phyloP scores from a whole-genome alignment of 176 grass and related monocot genomes.

The Echinochloa phyllopogon region DNA sequence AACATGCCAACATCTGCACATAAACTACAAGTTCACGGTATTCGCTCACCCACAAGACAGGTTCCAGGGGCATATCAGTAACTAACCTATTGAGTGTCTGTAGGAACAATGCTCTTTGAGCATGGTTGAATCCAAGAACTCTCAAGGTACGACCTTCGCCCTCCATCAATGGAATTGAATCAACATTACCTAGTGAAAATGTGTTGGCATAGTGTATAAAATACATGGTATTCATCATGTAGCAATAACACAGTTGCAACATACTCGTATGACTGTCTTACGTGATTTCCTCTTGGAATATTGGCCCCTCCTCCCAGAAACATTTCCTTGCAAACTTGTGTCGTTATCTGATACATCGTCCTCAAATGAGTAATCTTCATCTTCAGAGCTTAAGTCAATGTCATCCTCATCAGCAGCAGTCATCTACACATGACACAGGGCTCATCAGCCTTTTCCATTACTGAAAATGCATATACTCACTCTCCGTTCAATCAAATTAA shows the following conservation, averaged over 20 bases:
- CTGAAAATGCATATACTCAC: slow-evolving; percentile 38
- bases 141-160: slow-evolving; percentile 79
- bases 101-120: slow-evolving; percentile 75
- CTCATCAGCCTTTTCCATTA: slow-evolving; percentile 14
- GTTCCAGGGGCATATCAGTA: slow-evolving; percentile 15
- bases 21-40: slow-evolving; percentile 3
- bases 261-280: slow-evolving; percentile 50
- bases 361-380: slow-evolving; percentile 90
- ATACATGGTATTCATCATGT: slow-evolving; percentile 34
- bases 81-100: slow-evolving; percentile 90
- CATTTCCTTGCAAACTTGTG: slow-evolving; percentile 57
- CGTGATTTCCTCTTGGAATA: slow-evolving; percentile 90
- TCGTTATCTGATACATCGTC: slow-evolving; percentile 90
- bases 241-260: slow-evolving; percentile 17
- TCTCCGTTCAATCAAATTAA: not conserved
- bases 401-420: slow-evolving; percentile 85
- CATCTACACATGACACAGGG: slow-evolving; percentile 66
- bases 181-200: slow-evolving; percentile 60
- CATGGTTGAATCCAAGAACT: slow-evolving; percentile 91
- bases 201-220: slow-evolving; percentile 36
- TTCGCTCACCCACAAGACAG: not conserved
- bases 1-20: slow-evolving; percentile 12
- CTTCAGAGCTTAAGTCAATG: slow-evolving; percentile 84
- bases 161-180: slow-evolving; percentile 92
- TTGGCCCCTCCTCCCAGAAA: slow-evolving; percentile 61